A percentile compares a stretch with the other conserved stretches of the same genome.
phyloP scores from a whole-genome alignment of 345 rosid genomes.

The Camelina laxa region DNA sequence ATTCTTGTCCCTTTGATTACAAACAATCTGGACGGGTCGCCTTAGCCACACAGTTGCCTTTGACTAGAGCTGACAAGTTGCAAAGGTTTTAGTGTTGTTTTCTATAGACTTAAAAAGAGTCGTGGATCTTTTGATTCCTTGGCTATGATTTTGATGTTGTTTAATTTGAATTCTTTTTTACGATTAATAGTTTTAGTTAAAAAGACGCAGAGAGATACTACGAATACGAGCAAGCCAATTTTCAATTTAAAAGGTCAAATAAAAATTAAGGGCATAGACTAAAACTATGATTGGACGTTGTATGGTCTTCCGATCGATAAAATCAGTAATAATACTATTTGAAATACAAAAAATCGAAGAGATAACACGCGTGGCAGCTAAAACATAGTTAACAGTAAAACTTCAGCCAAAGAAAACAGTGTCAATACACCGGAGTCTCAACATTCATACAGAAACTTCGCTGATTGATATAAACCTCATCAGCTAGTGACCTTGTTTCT shows the following conservation, averaged over 20 bases:
- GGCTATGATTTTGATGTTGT: neutral
- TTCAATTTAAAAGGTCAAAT: neutral
- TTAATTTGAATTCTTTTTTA: neutral
- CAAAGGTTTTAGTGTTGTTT: neutral
- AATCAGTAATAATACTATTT: too few species aligned
- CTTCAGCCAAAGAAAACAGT: too few species aligned
- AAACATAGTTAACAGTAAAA: too few species aligned
- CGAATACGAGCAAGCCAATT: neutral
- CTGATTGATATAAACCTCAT: constrained; percentile 3
- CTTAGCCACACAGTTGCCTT: constrained; percentile 71
- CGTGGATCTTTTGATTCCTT: neutral
- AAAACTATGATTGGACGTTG: too few species aligned
- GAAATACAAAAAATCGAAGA: too few species aligned
- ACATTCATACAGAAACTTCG: constrained; percentile 9
- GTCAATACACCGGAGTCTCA: too few species aligned
- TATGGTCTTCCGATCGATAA: too few species aligned
- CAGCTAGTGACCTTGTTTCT: constrained; percentile 43
- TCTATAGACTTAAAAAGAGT: neutral
- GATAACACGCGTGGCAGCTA: too few species aligned
- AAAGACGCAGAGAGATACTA: neutral
- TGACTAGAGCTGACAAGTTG: constrained; percentile 67
- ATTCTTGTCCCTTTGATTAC: constrained; percentile 70
- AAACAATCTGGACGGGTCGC: constrained; percentile 57
- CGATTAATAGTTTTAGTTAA: neutral
- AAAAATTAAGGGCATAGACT: too few species aligned